A percentile compares a stretch with the other conserved stretches of the same genome.
These are phyloP conservation scores for Suillus tomentosus DNA, from an alignment of 768 basidiomycete species.

Conservation along the genomic window DNA sequence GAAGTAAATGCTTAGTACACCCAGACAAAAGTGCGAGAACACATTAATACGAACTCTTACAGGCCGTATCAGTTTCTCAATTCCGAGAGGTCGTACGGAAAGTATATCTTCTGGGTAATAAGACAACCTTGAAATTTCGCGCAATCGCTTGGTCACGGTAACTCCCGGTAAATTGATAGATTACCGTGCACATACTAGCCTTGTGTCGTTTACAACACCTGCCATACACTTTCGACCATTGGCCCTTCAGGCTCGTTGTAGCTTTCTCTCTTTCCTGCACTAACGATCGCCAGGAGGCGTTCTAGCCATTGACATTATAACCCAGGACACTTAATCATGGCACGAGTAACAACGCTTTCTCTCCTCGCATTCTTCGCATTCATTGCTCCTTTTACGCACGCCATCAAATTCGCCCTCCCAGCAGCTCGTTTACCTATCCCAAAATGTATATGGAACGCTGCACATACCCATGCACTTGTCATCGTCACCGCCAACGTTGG, in stretches of 20 bases:
- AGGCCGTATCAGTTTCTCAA: not conserved
- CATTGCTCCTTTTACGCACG: conserved; percentile 37
- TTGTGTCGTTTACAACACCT: not conserved
- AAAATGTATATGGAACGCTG: conserved; percentile 97
- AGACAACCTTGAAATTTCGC: too few species aligned
- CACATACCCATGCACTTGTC: conserved; percentile 82
- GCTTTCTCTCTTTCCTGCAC: not conserved
- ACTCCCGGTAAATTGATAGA: not conserved
- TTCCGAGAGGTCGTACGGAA: not conserved
- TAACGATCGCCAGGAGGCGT: not conserved
- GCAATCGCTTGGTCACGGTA: too few species aligned
- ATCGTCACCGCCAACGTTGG: conserved; percentile 96
- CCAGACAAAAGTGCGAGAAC: not conserved
- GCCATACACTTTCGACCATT: not conserved
- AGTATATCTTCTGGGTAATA: too few species aligned
- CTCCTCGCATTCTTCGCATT: conserved; percentile 32
- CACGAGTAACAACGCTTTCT: conserved; percentile 9
- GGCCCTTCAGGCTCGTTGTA: not conserved
- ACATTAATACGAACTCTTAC: not conserved
- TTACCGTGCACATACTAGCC: not conserved
- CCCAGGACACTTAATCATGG: not conserved
- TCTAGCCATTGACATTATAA: not conserved
- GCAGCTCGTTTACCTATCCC: conserved; percentile 70
- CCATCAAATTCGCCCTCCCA: conserved; percentile 85
- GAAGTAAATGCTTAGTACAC: not conserved